Evolutionary conservation across 495 filamentous ascomycete genomes (phyloP), one percentile per base, ranked within the genome.

Genomic region (Amphirosellinia nigrospora): DNA sequence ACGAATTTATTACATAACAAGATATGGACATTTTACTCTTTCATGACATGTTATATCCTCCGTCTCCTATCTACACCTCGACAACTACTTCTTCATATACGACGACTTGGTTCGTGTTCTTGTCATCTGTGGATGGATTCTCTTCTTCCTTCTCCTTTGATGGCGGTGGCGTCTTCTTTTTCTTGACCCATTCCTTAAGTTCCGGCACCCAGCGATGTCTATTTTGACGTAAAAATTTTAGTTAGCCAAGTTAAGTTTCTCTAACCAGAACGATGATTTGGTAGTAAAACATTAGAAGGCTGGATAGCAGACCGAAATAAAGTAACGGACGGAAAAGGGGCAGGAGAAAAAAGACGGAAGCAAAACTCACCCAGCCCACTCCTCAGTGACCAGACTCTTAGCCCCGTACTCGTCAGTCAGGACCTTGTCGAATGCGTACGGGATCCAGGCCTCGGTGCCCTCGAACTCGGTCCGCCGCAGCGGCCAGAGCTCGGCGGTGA

Each of bases 391-490:
- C 75, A 97, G 77, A 8, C 91, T 86, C 69, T 84, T 86, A 4
- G 79, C 71, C 19, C 91, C 88, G 73, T 97, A 97, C 79, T 97
- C 94, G 55, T 90, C 88, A 41, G 84, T 81, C 68, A 97, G 82
- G 30, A 97, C 83, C 67, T 86, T 82, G 15, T 91, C 86, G 77
- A 94, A 96, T 34, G 86, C 85, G 73, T 87, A 94, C 9, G 94
- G 94, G 61, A 97, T 86, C 75, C 88, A 88, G 16, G 93, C 93
- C 15, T 87, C 84, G 26, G 90, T 85, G 60, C 87, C 92, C 80
- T 97, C 94, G 73, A 94, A 97, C 69, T 86, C 82, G 67, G 90
- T 93, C 56, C 91, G 88, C 21, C 93, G 84, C 71, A 97, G 77
- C 5, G 94, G 94, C 79, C 89, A 97, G 41, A 98, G 87, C 72